Percentiles rank a stretch among this genome's conserved stretches.
phyloP scores from a whole-genome alignment of 2,329 filamentous ascomycete genomes.

The Amauroascus verrucosus region DNA sequence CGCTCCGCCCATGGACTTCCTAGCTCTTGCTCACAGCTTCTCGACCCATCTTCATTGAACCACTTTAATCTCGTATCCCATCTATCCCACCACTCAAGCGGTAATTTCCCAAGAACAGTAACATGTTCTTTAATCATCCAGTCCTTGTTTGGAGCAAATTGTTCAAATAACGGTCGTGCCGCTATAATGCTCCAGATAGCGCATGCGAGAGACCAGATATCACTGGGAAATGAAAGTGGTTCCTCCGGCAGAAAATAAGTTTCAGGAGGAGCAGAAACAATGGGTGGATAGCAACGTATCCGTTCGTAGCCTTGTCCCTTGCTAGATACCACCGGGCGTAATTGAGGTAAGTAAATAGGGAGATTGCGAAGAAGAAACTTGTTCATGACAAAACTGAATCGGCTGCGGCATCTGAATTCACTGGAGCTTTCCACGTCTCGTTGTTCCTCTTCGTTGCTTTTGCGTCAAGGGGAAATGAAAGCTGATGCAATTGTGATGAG shows the following conservation, averaged over 20 bases:
- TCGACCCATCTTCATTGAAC: conserved; percentile 15
- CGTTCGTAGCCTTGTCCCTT: too few relatives aligned
- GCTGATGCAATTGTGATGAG: too few relatives aligned
- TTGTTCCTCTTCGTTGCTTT: too few relatives aligned
- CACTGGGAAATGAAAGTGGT: conserved; percentile 15
- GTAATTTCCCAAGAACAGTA: conserved; percentile 21
- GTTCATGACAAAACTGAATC: too few relatives aligned
- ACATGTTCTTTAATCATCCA: conserved; percentile 22
- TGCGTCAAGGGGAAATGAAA: too few relatives aligned
- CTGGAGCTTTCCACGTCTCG: too few relatives aligned
- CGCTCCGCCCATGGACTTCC: neutral
- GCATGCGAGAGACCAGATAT: conserved; percentile 32
- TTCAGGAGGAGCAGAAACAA: conserved; percentile 18
- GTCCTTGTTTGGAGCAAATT: conserved; percentile 18
- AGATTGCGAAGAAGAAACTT: too few relatives aligned
- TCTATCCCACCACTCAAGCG: conserved; percentile 17
- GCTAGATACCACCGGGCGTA: too few relatives aligned
- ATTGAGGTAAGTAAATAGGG: too few relatives aligned
- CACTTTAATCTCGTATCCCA: neutral
- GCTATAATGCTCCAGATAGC: conserved; percentile 28
- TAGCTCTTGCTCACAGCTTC: conserved; percentile 8
- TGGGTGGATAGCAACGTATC: too few relatives aligned
- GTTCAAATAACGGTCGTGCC: conserved; percentile 18
- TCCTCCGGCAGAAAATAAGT: conserved; percentile 1
- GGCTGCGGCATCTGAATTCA: too few relatives aligned